Conservation (phyloP, 2,329 filamentous ascomycete species). For the Didymella segeticola region DNA sequence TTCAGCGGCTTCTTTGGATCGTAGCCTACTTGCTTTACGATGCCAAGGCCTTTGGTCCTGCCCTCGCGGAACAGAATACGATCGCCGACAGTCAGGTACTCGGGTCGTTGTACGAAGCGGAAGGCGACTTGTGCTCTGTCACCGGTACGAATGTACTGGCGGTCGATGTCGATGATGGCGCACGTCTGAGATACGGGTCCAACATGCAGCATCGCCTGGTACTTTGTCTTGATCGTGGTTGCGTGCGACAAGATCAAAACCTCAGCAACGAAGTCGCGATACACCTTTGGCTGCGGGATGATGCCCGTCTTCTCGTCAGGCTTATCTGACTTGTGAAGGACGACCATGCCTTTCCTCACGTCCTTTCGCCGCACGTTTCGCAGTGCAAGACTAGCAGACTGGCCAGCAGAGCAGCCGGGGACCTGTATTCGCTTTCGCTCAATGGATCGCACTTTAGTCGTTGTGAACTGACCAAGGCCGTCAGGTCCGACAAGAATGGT, state of each 20-base stretch:
- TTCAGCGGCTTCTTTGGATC: slow-evolving; percentile 65
- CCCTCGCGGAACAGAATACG: slow-evolving; percentile 92
- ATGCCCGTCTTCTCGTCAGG: slow-evolving; percentile 53
- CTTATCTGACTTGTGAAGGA: slow-evolving; percentile 81
- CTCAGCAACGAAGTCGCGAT: slow-evolving; percentile 66
- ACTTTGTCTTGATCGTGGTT: slow-evolving; percentile 95
- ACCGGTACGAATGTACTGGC: slow-evolving; percentile 92
- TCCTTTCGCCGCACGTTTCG: slow-evolving; percentile 88
- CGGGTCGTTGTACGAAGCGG: slow-evolving; percentile 89
- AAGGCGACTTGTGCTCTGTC: slow-evolving; percentile 95
- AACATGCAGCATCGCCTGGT: slow-evolving; percentile 98
- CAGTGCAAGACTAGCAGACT: slow-evolving; percentile 90
- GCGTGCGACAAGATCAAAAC: slow-evolving; percentile 95
- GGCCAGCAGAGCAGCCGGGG: slow-evolving; percentile 85
- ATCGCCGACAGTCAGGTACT: slow-evolving; percentile 89
- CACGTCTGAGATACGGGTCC: slow-evolving; percentile 95
- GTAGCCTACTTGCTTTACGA: slow-evolving; percentile 91
- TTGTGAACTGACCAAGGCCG: slow-evolving; percentile 84
- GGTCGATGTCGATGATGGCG: slow-evolving; percentile 95
- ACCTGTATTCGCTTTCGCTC: slow-evolving; percentile 92
- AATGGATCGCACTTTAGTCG: slow-evolving; percentile 87
- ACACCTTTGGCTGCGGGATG: slow-evolving; percentile 57
- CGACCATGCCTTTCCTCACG: slow-evolving; percentile 97
- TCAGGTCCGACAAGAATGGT: slow-evolving; percentile 88
- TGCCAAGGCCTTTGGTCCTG: slow-evolving; percentile 91